These are phyloP conservation scores for Saccharomyces hybrid DNA, from an alignment of 1,139 yeast species.

Conservation along the genomic window DNA sequence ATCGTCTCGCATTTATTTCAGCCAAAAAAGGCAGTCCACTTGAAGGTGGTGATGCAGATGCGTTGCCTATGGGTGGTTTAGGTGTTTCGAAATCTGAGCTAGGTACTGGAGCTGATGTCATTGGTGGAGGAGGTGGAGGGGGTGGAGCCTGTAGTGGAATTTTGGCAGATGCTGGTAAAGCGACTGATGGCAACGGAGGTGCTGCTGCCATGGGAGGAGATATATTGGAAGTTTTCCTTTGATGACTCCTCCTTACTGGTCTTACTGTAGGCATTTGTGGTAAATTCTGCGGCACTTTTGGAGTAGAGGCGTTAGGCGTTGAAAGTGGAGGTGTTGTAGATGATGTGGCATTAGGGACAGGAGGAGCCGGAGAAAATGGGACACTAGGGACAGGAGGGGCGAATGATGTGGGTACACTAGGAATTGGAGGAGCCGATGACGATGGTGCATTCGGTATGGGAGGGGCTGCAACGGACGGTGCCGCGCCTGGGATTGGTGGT, in stretches of 20 bases:
- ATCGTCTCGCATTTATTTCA: constrained; percentile 22
- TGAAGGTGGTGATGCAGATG: constrained; percentile 1
- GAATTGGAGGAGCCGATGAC: constrained; percentile 8
- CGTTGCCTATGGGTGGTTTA: background rate
- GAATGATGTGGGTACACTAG: constrained; percentile 10
- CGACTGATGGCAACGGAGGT: constrained; percentile 13
- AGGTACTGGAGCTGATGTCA: constrained; percentile 1
- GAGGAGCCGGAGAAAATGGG: constrained; percentile 8
- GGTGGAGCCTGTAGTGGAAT: constrained; percentile 25
- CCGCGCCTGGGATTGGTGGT: constrained; percentile 7
- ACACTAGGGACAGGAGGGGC: constrained; percentile 15
- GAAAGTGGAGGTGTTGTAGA: constrained; percentile 24
- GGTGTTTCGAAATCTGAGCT: background rate
- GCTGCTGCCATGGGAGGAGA: constrained; percentile 9
- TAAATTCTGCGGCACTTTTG: background rate
- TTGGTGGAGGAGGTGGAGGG: constrained; percentile 22
- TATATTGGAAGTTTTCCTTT: constrained; percentile 19
- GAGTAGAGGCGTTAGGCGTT: constrained; percentile 8
- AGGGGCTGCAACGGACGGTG: constrained; percentile 20
- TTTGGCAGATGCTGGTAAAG: constrained; percentile 21
- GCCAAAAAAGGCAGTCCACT: constrained; percentile 21
- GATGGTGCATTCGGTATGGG: constrained; percentile 11
- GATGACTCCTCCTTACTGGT: constrained; percentile 22
- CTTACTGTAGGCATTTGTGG: constrained; percentile 19
- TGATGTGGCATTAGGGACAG: constrained; percentile 23